Percentiles rank a stretch among this genome's conserved stretches.
These are phyloP conservation scores for Centaurea solstitialis DNA, from an alignment of 129 eudicot species.

Conservation along the genomic window DNA sequence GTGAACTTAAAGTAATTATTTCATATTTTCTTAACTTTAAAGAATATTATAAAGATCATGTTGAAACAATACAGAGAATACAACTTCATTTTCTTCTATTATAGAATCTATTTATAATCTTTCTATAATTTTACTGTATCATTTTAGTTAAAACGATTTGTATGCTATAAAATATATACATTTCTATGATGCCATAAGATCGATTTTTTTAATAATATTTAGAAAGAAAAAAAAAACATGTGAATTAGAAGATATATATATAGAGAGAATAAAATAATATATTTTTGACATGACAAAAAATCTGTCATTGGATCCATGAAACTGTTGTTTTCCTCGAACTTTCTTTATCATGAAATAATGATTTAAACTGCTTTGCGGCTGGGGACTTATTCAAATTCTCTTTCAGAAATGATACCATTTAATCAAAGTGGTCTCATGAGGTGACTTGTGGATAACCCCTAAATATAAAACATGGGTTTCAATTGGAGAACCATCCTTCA, in stretches of 20 bases:
- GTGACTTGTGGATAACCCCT: conserved; percentile 53
- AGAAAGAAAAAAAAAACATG: background rate
- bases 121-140: no score
- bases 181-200: no score
- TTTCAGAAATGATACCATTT: conserved; percentile 25
- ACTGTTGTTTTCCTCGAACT: conserved; percentile 13
- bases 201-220: no score
- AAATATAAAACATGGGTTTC: conserved; percentile 29
- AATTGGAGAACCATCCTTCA: conserved; percentile 41
- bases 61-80: no score
- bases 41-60: no score
- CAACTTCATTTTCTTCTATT: no score
- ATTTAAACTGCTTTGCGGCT: conserved; percentile 45
- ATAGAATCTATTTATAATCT: no score
- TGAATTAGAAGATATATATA: background rate
- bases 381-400: conserved; percentile 18
- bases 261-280: background rate
- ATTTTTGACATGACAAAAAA: background rate
- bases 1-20: no score
- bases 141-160: no score
- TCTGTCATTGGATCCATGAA: conserved; percentile 24
- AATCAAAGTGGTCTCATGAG: conserved; percentile 38
- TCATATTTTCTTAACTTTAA: no score
- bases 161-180: no score
- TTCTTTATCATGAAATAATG: conserved; percentile 26